These are phyloP conservation scores for Maudiozyma bulderi DNA, from an alignment of 805 yeast genomes.

Conservation along the genomic window DNA sequence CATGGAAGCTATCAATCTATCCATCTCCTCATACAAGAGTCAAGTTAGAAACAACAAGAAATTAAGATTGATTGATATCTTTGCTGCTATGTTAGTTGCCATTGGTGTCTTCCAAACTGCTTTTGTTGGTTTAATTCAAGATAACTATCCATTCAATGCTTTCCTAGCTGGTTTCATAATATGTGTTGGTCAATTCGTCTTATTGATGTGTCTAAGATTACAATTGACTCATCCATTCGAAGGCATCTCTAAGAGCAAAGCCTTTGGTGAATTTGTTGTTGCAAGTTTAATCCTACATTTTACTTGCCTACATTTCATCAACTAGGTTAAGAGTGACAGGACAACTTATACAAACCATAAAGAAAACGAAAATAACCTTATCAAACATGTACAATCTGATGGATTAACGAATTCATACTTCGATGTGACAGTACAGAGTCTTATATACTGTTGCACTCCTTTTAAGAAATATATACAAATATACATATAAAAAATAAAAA, in stretches of 20 bases:
- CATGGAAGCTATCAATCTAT: slow-evolving; percentile 19
- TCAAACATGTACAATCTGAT: neutral
- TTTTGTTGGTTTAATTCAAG: slow-evolving; percentile 67
- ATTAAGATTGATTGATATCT: slow-evolving; percentile 63
- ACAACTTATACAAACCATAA: neutral
- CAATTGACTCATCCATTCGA: slow-evolving; percentile 46
- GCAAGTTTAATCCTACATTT: slow-evolving; percentile 87
- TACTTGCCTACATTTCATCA: slow-evolving; percentile 81
- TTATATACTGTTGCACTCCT: too few relatives aligned
- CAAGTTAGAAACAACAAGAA: slow-evolving; percentile 32
- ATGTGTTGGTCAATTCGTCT: slow-evolving; percentile 92
- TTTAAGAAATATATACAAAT: too few relatives aligned
- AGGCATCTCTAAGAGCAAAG: slow-evolving; percentile 43
- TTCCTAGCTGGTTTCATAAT: slow-evolving; percentile 86
- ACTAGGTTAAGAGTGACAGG: slow-evolving; percentile 32
- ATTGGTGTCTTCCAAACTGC: slow-evolving; percentile 72
- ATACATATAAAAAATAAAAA: too few relatives aligned
- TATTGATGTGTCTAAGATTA: slow-evolving; percentile 72
- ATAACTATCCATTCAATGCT: slow-evolving; percentile 91
- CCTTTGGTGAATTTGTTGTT: slow-evolving; percentile 80
- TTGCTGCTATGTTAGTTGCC: slow-evolving; percentile 61
- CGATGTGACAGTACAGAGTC: too few relatives aligned
- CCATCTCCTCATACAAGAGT: slow-evolving; percentile 16
- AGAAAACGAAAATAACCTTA: too few relatives aligned
- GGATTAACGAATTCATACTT: too few relatives aligned